These are phyloP conservation scores for Quercus lobata DNA, from an alignment of 331 rosid genomes.

Conservation along the genomic window DNA sequence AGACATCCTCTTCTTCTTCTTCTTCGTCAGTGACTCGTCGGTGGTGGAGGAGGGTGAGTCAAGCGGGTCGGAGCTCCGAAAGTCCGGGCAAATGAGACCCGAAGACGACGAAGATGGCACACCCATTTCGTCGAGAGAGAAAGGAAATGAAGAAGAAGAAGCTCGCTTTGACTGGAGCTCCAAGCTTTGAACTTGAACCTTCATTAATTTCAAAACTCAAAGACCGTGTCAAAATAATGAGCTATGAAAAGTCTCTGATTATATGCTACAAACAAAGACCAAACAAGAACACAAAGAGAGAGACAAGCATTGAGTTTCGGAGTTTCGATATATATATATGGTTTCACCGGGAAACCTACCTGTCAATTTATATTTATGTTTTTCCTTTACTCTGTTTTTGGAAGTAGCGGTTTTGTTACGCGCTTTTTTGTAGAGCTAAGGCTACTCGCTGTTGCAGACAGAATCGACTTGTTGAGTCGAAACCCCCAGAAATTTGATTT, in stretches of 20 bases:
- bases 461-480: no score
- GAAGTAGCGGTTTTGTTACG: no score
- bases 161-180: conserved; percentile 20
- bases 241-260: no score
- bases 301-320: background rate
- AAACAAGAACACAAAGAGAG: background rate
- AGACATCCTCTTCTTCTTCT: background rate
- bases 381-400: no score
- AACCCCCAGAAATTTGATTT: no score
- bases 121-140: conserved; percentile 15
- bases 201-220: conserved; percentile 24
- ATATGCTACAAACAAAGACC: no score
- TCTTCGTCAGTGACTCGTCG: background rate
- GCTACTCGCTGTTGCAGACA: no score
- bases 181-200: conserved; percentile 32
- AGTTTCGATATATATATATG: background rate
- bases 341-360: background rate
- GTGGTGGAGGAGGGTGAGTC: background rate
- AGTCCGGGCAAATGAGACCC: background rate
- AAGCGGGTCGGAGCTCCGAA: conserved; percentile 18
- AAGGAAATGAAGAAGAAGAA: conserved; percentile 29
- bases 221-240: no score
- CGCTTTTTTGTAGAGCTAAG: no score
- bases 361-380: background rate
- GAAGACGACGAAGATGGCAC: conserved; percentile 12